These are phyloP conservation scores for Metschnikowia chrysomelidarum DNA, from an alignment of 805 yeast genomes.

Conservation along the genomic window DNA sequence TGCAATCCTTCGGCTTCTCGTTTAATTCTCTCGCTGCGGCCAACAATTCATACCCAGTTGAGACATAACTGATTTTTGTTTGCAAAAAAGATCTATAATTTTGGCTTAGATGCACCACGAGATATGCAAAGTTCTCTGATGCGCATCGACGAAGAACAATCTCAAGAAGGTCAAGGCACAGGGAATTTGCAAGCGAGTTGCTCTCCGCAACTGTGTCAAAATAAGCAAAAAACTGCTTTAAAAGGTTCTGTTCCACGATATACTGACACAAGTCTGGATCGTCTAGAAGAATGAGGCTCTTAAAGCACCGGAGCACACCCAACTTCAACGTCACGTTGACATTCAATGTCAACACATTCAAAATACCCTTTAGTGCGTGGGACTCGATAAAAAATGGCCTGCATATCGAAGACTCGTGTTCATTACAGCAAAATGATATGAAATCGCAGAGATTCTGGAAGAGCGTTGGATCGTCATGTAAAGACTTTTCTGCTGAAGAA, in stretches of 20 bases:
- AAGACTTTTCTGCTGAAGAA: constrained; percentile 6
- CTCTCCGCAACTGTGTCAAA: constrained; percentile 46
- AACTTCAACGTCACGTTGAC: constrained; percentile 56
- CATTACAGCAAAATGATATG: constrained; percentile 61
- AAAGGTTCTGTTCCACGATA: constrained; percentile 53
- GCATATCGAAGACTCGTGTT: constrained; percentile 57
- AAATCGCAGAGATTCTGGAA: constrained; percentile 67
- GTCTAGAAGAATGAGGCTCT: constrained; percentile 57
- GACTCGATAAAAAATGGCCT: constrained; percentile 63
- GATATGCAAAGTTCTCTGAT: constrained; percentile 25
- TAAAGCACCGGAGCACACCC: constrained; percentile 68
- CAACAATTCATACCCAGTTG: constrained; percentile 23
- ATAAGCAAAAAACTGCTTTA: constrained; percentile 48
- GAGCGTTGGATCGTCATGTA: constrained; percentile 39
- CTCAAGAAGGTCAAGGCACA: constrained; percentile 68
- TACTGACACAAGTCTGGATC: constrained; percentile 59
- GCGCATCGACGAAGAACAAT: constrained; percentile 29
- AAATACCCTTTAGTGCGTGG: constrained; percentile 55
- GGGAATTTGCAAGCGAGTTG: constrained; percentile 70
- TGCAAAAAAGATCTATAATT: constrained; percentile 29
- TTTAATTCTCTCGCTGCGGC: constrained; percentile 7
- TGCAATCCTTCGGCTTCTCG: constrained; percentile 11
- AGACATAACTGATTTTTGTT: constrained; percentile 25
- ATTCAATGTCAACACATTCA: constrained; percentile 41
- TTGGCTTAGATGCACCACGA: constrained; percentile 31